Evolutionary conservation across 495 filamentous ascomycete genomes (phyloP).

Genomic region (Aspergillus asperescens): DNA sequence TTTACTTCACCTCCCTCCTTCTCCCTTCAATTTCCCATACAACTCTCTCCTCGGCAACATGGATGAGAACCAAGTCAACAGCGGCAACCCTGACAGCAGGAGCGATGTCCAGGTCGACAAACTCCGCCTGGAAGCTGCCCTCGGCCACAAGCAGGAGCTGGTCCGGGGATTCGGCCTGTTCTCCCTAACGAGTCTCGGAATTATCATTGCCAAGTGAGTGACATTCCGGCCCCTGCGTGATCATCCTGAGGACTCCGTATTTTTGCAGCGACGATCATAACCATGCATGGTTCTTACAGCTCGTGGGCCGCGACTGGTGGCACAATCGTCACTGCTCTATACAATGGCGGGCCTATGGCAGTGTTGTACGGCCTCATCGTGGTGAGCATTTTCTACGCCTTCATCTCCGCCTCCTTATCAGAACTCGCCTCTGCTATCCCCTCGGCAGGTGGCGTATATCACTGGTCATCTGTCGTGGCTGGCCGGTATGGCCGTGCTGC

Average conservation of each 20-base stretch:
- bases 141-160: conserved; percentile 16
- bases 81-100: not conserved
- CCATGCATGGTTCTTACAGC: not conserved
- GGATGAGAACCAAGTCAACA: not conserved
- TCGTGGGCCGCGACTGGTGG: conserved; percentile 13
- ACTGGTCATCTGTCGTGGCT: conserved; percentile 74
- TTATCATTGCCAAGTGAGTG: conserved; percentile 14
- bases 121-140: conserved; percentile 6
- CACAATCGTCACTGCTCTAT: conserved; percentile 15
- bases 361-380: conserved; percentile 10
- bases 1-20: not conserved
- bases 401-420: conserved; percentile 19
- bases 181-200: conserved; percentile 10
- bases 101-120: not conserved
- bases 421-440: conserved; percentile 70
- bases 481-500: conserved; percentile 61
- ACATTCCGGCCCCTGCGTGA: too few species aligned
- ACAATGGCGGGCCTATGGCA: conserved; percentile 7
- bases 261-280: not conserved
- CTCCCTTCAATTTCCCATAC: not conserved
- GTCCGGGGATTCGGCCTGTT: conserved; percentile 13
- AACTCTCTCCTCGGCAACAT: not conserved
- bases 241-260: too few species aligned
- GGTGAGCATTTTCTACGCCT: conserved; percentile 16
- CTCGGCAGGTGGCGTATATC: conserved; percentile 71